Evolutionary conservation across 164 flowering plant genomes (phyloP).

Genomic region (Aristolochia fimbriata): DNA sequence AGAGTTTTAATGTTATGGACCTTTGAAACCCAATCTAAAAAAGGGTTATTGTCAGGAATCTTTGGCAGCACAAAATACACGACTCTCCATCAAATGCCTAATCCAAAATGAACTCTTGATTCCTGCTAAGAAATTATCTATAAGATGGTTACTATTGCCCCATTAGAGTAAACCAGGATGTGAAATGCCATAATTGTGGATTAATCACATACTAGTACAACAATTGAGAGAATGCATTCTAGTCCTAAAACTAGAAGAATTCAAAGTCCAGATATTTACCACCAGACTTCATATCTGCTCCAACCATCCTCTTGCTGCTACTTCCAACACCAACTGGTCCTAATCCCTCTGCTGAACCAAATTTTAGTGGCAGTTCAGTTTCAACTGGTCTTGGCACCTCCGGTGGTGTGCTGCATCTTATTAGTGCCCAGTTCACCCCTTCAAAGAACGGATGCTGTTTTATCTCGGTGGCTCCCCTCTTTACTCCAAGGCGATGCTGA

Average conservation of each 20-base stretch:
- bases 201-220: too few species aligned
- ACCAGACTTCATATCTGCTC: slow-evolving; percentile 23
- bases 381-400: slow-evolving; percentile 31
- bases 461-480: slow-evolving; percentile 56
- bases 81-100: too few species aligned
- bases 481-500: slow-evolving; percentile 49
- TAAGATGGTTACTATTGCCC: too few species aligned
- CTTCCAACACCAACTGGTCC: slow-evolving; percentile 13
- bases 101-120: too few species aligned
- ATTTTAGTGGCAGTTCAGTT: slow-evolving; percentile 16
- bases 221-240: too few species aligned
- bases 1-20: too few species aligned
- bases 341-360: slow-evolving; percentile 12
- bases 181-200: too few species aligned
- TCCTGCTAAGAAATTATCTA: too few species aligned
- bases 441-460: slow-evolving; percentile 69
- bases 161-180: too few species aligned
- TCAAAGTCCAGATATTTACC: slow-evolving; percentile 32
- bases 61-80: too few species aligned
- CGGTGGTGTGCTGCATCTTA: slow-evolving; percentile 58
- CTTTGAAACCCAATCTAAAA: too few species aligned
- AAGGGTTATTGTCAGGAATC: too few species aligned
- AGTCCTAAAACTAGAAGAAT: slow-evolving; percentile 15
- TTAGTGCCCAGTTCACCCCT: slow-evolving; percentile 72
- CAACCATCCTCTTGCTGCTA: slow-evolving; percentile 23